Percentiles rank a stretch among this genome's conserved stretches.
phyloP scores from a whole-genome alignment of 805 yeast genomes.

The Ogataea populi-albae region DNA sequence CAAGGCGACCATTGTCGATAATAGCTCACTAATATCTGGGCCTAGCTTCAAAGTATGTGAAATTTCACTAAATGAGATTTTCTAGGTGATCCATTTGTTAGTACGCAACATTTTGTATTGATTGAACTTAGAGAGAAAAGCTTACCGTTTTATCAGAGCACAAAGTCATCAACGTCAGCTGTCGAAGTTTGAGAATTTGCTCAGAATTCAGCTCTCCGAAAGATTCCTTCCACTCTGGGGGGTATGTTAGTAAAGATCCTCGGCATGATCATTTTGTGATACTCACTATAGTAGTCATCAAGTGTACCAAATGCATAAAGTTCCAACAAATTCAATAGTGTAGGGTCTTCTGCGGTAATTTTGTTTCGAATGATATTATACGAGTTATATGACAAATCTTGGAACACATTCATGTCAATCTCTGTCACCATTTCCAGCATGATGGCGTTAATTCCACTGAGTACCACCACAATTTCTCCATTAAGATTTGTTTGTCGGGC shows the following conservation, averaged over 20 bases:
- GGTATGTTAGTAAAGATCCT: neutral
- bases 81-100: neutral
- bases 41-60: neutral
- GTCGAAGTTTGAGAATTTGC: conserved; percentile 21
- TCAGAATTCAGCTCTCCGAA: conserved; percentile 7
- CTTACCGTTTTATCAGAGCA: conserved; percentile 7
- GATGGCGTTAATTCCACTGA: too few species aligned
- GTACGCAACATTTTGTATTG: too few species aligned
- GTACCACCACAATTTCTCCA: too few species aligned
- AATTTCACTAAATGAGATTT: conserved; percentile 2
- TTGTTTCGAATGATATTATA: conserved; percentile 16
- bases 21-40: neutral
- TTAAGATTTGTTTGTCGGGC: too few species aligned
- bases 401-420: conserved; percentile 20
- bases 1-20: conserved; percentile 11
- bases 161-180: conserved; percentile 18
- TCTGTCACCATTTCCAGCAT: conserved; percentile 20
- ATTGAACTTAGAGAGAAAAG: too few species aligned
- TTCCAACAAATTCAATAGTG: conserved; percentile 19
- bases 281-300: conserved; percentile 17
- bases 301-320: conserved; percentile 28
- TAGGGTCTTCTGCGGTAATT: neutral
- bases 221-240: conserved; percentile 2
- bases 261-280: neutral
- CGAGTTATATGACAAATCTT: conserved; percentile 19